Evolutionary conservation across 1,284 basidiomycete species (phyloP), one percentile per base, ranked within the genome.

Genomic region (Sporisorium iseilematis-ciliati): DNA sequence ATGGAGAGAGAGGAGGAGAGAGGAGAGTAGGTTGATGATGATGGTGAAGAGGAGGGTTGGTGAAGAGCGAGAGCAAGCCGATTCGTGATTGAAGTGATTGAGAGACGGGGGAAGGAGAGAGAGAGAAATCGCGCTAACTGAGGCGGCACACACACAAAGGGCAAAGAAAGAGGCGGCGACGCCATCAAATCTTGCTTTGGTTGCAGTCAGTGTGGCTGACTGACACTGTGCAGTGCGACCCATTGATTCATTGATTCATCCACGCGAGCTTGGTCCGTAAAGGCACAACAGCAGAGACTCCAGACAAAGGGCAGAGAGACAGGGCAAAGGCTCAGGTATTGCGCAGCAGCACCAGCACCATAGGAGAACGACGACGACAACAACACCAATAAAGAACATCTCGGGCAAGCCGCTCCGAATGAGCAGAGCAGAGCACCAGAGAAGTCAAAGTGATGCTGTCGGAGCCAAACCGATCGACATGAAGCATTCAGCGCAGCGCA

Each of bases 401-500:
- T 58, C 57, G 57, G 57, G 18, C 33, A 14, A 50, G 31, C 46
- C 57, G 46, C 42, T 33, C 53, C 41, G 29, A 55, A 55, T 29
- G 1, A 31, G 7, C 29, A 29, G 4, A 45, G 14, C 40, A 33
- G 23, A 53, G 55, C 43, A 50, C 23, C 16, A 38, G 12, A 58
- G 31, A 51, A 59, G 57, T 18, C 43, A 38, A 3, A 11, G 10
- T 20, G 20, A n/a, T n/a, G 35, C 35, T 33, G 14, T 31, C 18
- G 16, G 21, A 33, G 12, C 6, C 0, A 8, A 54, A 31, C 12
- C n/a, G 40, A 43, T 45, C 42, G 54, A 31, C 23, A 7, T 5
- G 20, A 25, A 29, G 38, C 25, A 26, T 25, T 14, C 11, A 21
- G n/a, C 25, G 33, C 23, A 16, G n/a, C n/a, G n/a, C n/a, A n/a